A percentile compares a stretch with the other conserved stretches of the same genome.
phyloP scores from a whole-genome alignment of 2,329 filamentous ascomycete species.

The Hymenoscyphus scutula region DNA sequence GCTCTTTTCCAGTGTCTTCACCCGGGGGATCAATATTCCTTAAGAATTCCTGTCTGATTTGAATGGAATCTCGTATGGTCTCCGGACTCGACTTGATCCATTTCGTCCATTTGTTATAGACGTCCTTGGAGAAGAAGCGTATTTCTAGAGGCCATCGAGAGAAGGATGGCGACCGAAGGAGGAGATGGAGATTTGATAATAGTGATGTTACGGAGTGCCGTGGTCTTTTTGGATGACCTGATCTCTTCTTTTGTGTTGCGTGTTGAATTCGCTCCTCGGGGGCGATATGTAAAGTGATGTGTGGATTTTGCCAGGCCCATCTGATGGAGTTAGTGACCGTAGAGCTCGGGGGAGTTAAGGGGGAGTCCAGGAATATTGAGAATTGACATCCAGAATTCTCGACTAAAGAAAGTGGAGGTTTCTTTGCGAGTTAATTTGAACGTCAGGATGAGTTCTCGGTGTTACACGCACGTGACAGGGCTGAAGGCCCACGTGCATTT shows the following conservation, averaged over 20 bases:
- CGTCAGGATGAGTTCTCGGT: too few relatives aligned
- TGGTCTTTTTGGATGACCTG: slow-evolving; percentile 56
- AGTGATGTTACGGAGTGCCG: slow-evolving; percentile 62
- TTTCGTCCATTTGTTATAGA: slow-evolving; percentile 65
- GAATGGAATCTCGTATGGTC: slow-evolving; percentile 26
- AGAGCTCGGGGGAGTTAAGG: background rate
- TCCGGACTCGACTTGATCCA: slow-evolving; percentile 47
- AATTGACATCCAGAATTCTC: background rate
- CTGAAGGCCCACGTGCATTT: slow-evolving; percentile 7
- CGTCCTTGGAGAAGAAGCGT: slow-evolving; percentile 73
- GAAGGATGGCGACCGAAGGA: slow-evolving; percentile 79
- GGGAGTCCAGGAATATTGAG: background rate
- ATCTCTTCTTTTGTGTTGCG: slow-evolving; percentile 50
- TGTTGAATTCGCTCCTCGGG: slow-evolving; percentile 56
- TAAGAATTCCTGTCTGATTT: slow-evolving; percentile 30
- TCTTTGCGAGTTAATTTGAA: background rate
- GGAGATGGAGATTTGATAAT: slow-evolving; percentile 75
- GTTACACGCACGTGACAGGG: background rate
- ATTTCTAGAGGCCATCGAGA: slow-evolving; percentile 76
- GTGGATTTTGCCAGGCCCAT: slow-evolving; percentile 90
- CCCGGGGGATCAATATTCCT: background rate
- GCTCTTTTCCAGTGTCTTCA: slow-evolving; percentile 11
- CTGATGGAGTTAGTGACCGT: slow-evolving; percentile 42
- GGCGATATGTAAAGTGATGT: slow-evolving; percentile 76
- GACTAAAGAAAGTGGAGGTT: background rate